phyloP scores from a whole-genome alignment of 2,329 filamentous ascomycete genomes.

The Ascocoryne sarcoides region DNA sequence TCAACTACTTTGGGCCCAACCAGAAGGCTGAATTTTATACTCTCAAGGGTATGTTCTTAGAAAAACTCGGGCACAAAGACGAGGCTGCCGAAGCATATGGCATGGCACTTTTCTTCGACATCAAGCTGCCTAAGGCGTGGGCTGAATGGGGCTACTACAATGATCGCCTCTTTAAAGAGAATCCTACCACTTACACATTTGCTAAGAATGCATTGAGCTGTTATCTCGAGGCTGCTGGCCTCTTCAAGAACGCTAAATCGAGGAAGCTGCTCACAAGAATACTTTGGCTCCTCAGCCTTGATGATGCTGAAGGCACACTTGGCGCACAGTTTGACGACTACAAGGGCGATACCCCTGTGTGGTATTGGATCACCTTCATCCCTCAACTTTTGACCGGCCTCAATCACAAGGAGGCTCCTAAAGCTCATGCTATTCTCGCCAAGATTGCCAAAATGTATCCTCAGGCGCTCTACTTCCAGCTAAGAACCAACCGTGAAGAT shows the following conservation, averaged over 20 bases:
- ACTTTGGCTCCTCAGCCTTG: slow-evolving; percentile 88
- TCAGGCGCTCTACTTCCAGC: slow-evolving; percentile 90
- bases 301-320: slow-evolving; percentile 77
- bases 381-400: slow-evolving; percentile 89
- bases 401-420: slow-evolving; percentile 80
- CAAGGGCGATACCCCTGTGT: slow-evolving; percentile 93
- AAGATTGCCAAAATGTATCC: slow-evolving; percentile 96
- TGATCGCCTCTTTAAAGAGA: slow-evolving; percentile 89
- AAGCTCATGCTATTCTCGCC: slow-evolving; percentile 76
- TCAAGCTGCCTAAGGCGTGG: slow-evolving; percentile 94
- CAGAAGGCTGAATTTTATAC: slow-evolving; percentile 99
- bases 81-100: slow-evolving; percentile 93
- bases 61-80: slow-evolving; percentile 81
- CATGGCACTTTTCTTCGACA: slow-evolving; percentile 90
- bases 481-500: slow-evolving; percentile 89
- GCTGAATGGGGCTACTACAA: slow-evolving; percentile 99
- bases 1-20: slow-evolving; percentile 92
- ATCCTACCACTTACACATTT: slow-evolving; percentile 70
- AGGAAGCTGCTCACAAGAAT: slow-evolving; percentile 89
- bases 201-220: slow-evolving; percentile 91
- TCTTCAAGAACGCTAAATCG: slow-evolving; percentile 96
- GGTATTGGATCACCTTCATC: slow-evolving; percentile 99
- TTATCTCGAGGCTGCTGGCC: slow-evolving; percentile 89
- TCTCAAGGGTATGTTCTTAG: slow-evolving; percentile 97
- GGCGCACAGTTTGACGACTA: slow-evolving; percentile 87